Evolutionary conservation across 169 alveolate genomes (phyloP), one percentile per base, ranked within the genome.

Genomic region (Plasmodium coatneyi): DNA sequence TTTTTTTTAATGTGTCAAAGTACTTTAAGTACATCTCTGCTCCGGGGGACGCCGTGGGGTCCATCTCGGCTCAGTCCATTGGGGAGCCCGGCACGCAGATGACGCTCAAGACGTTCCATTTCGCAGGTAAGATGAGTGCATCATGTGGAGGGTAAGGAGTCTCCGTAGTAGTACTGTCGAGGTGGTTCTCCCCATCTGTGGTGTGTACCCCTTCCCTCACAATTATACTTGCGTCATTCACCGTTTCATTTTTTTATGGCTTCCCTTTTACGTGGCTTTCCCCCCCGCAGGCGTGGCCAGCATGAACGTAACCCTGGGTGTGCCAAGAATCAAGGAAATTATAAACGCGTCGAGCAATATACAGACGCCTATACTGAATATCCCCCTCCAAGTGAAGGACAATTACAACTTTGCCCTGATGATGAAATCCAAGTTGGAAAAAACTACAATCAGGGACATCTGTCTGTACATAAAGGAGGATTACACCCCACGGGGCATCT

Each of bases 1-100:
- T 97, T 56, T 95, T 96, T 79, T 95, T 95, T 60, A 96, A 99
- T 72, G 98, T 99, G 98, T 95, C 95, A 49, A 98, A 98, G 93
- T 99, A 98, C 96, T 96, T 95, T 84, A 96, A 96, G 95, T 98
- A 99, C 36, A 92, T 98, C 41, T 97, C 98, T 71, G 97, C 97
- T 74, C 99, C 99, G 0, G 99, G 99, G n/a, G 99, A 99, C 93
- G 99, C 99, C 9, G 99, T 99, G 3, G 99, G 99, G 4, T 99
- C 99, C 2, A 98, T 99, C 60, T 99, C 99, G 5, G 99, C 99
- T 6, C 99, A 99, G 95, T 98, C 99, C n/a, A 98, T 99, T 66
- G 99, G 99, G 7, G 99, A 99, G 71, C 99, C 99, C 4, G 99
- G 99, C 19, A 99, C 99, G 2, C 99, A 99, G 94, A 99, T 99